Evolutionary conservation across 169 alveolate genomes (phyloP), one percentile per base, ranked within the genome.

Genomic region (Eimeria sp.): DNA sequence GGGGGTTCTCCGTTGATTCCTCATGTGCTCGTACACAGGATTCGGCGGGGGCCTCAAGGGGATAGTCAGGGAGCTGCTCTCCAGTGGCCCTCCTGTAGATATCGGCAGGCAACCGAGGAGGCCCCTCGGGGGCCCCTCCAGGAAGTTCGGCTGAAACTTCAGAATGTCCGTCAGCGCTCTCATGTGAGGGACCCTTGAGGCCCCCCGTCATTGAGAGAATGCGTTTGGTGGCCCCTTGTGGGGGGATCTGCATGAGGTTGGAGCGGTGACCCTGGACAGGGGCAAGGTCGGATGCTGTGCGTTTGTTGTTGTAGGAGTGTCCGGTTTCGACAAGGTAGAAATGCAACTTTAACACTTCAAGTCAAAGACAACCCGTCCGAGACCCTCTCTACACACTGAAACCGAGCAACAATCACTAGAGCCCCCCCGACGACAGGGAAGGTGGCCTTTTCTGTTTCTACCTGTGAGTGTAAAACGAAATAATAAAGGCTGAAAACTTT

Each of bases 161-260:
- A 72, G 18, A 20, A 30, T 51, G 82, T 14, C 51, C 82, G 49
- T 40, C 82, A 27, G 82, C 20, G 61, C 16, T 11, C 16, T 54
- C 16, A 0, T 54, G 16, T 11, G 61, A 20, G 82, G 43, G 82
- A 45, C 22, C 43, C 82, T n/a, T 5, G 47, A 49, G 82, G 82
- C n/a, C 82, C 47, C 51, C 82, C 49, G 20, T 2, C 20, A 61
- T 11, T 5, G 40, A 34, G 40, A 20, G 20, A n/a, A 0, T 11
- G 5, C 20, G 70, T 20, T 27, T 3, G 84, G 84, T 51, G 54
- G 84, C 84, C 84, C 84, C 58, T 57, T 43, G 49, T 72, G 84
- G 57, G 84, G 84, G 5, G 84, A 13, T 16, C 11, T 5, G n/a
- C 84, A 73, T 40, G 6, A 7, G 58, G 84, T 3, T 73, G 20